Percentiles rank a stretch among this genome's conserved stretches.
Conservation (phyloP, 768 basidiomycete species). For the Mycena vulgaris region DNA sequence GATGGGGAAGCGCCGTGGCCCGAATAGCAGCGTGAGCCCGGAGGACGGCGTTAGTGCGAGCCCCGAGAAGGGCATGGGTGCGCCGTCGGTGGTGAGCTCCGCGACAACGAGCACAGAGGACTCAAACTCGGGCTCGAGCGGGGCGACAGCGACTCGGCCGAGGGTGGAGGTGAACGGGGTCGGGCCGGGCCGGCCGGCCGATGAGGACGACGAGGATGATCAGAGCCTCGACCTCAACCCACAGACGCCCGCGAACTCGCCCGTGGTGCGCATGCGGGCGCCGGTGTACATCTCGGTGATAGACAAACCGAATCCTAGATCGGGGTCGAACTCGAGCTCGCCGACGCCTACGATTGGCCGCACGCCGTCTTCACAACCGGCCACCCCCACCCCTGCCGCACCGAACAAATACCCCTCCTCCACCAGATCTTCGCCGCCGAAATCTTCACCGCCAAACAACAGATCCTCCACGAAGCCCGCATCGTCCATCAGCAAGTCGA, state of each 20-base stretch:
- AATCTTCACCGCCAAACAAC: slow-evolving; percentile 18
- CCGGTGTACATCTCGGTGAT: slow-evolving; percentile 39
- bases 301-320: slow-evolving; percentile 9
- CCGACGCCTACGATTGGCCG: neutral
- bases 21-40: slow-evolving; percentile 36
- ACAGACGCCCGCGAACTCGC: slow-evolving; percentile 78
- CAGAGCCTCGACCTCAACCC: slow-evolving; percentile 47
- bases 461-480: neutral
- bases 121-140: slow-evolving; percentile 35
- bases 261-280: slow-evolving; percentile 54
- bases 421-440: slow-evolving; percentile 24
- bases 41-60: slow-evolving; percentile 51
- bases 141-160: slow-evolving; percentile 32
- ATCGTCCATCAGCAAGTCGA: slow-evolving; percentile 33
- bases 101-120: slow-evolving; percentile 37
- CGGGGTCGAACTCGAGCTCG: neutral
- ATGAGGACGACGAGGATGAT: slow-evolving; percentile 33
- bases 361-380: neutral
- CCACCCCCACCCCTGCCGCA: neutral
- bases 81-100: slow-evolving; percentile 45
- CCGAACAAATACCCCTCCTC: neutral
- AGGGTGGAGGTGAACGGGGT: slow-evolving; percentile 37
- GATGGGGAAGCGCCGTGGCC: slow-evolving; percentile 44
- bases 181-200: slow-evolving; percentile 27
- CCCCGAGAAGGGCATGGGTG: slow-evolving; percentile 54